Evolutionary conservation across 2,329 filamentous ascomycete species (phyloP).

Genomic region (Monosporascus ibericus): DNA sequence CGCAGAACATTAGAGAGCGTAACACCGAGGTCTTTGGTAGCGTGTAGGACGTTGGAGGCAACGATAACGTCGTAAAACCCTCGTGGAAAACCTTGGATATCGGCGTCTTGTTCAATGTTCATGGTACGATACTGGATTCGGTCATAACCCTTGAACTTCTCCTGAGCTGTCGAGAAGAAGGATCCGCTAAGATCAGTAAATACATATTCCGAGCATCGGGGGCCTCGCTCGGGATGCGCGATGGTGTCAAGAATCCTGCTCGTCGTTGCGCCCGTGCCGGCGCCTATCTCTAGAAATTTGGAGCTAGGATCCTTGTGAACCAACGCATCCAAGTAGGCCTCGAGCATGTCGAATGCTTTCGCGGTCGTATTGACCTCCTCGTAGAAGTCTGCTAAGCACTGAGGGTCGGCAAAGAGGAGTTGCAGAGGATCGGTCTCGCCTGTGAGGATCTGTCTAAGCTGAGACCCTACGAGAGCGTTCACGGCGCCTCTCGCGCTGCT

Average conservation of each 20-base stretch:
- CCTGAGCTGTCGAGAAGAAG: too few species aligned
- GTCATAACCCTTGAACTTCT: not conserved
- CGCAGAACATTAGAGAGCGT: slow-evolving; percentile 14
- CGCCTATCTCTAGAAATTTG: slow-evolving; percentile 10
- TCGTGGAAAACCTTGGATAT: slow-evolving; percentile 5
- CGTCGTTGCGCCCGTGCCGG: slow-evolving; percentile 3
- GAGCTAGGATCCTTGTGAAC: slow-evolving; percentile 9
- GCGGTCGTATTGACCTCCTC: too few species aligned
- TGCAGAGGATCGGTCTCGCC: too few species aligned
- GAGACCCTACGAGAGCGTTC: too few species aligned
- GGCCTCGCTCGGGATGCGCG: not conserved
- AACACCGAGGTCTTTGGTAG: slow-evolving; percentile 8
- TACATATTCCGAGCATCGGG: not conserved
- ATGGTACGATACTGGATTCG: slow-evolving; percentile 24
- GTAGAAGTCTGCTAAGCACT: too few species aligned
- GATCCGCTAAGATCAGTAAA: slow-evolving; percentile 4
- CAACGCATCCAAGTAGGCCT: too few species aligned
- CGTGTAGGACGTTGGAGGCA: slow-evolving; percentile 16
- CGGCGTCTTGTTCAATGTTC: slow-evolving; percentile 23
- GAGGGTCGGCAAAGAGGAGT: too few species aligned
- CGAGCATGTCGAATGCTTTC: too few species aligned
- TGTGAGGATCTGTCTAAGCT: too few species aligned
- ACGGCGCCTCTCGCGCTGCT: too few species aligned
- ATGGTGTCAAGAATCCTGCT: slow-evolving; percentile 4
- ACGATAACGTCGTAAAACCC: slow-evolving; percentile 19